These are phyloP conservation scores for Paraglomus brasilianum DNA, from an alignment of 192 early-diverging fungal genomes.

Conservation along the genomic window DNA sequence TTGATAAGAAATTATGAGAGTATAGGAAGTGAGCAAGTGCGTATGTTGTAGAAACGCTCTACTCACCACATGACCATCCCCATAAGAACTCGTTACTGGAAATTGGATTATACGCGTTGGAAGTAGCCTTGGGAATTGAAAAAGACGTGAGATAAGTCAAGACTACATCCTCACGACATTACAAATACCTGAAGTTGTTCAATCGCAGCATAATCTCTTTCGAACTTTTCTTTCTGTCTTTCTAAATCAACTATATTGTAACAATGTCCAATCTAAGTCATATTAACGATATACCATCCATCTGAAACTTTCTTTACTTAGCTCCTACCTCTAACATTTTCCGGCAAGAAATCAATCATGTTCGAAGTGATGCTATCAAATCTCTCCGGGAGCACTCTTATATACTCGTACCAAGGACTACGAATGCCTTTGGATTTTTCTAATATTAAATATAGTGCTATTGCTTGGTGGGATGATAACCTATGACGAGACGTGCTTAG, in stretches of 20 bases:
- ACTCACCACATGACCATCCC: slow-evolving; percentile 64
- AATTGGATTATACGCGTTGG: background rate
- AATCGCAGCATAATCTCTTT: slow-evolving; percentile 40
- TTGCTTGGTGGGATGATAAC: slow-evolving; percentile 41
- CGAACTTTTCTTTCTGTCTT: slow-evolving; percentile 48
- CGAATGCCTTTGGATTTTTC: slow-evolving; percentile 38
- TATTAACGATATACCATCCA: background rate
- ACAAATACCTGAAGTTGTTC: background rate
- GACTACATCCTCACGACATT: too few relatives aligned
- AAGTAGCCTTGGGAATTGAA: too few relatives aligned
- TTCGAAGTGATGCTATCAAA: slow-evolving; percentile 53
- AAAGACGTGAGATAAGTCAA: too few relatives aligned
- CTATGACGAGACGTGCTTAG: slow-evolving; percentile 28
- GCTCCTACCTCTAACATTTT: slow-evolving; percentile 39
- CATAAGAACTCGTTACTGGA: slow-evolving; percentile 48
- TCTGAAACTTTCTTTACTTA: background rate
- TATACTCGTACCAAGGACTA: slow-evolving; percentile 41
- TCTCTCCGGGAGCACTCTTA: slow-evolving; percentile 49
- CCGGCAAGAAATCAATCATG: slow-evolving; percentile 41
- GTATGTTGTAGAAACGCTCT: background rate
- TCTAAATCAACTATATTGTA: slow-evolving; percentile 40
- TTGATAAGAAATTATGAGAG: background rate
- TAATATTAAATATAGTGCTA: slow-evolving; percentile 48
- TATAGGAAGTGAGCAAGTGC: background rate
- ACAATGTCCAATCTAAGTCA: background rate